Evolutionary conservation across 2,329 filamentous ascomycete genomes (phyloP), one percentile per base, ranked within the genome.

Genomic region (Apiospora marii): DNA sequence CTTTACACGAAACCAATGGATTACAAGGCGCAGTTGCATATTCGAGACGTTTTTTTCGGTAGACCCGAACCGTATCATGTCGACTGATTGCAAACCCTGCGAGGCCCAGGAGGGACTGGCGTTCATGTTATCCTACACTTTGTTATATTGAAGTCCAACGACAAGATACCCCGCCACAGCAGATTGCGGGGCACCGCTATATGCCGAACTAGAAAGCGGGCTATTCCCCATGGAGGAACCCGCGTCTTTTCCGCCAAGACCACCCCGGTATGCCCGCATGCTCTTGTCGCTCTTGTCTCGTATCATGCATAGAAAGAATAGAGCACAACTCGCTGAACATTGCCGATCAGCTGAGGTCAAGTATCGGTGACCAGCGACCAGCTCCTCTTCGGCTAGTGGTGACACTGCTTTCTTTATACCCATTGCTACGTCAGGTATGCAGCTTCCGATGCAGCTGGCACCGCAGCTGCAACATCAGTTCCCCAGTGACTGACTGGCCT

Each of bases 201-300:
- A 41, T 41, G 58, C 34, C 53, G 16, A 16, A 4, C 30, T 34
- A 61, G n/a, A 37, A 37, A 27, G 10, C 58, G n/a, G 34, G 34
- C 58, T 64, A 64, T 41, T 41, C 58, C 58, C 22, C 10, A 64
- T 64, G 58, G 34, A 64, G 58, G 58, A 64, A 64, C 19, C 58
- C 58, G 58, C 34, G 34, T 64, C 58, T 64, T 64, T 64, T 64
- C 58, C 58, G 58, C 58, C 58, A 37, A 64, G 58, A 64, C 34
- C 37, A 37, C 53, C 53, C 30, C 30, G 53, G 53, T 7, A 16
- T 37, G 58, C 22, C 58, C 34, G 58, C 58, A 41, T 41, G 34
- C 22, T 64, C 58, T n/a, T 64, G 30, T 64, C 58, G 34, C 22
- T 64, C 58, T n/a, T 64, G 30, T 64, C 58, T 64, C 34, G 58